A percentile compares a stretch with the other conserved stretches of the same genome.
Conservation (phyloP, 1,284 basidiomycete species). For the Lignosus rhinocerotis region DNA sequence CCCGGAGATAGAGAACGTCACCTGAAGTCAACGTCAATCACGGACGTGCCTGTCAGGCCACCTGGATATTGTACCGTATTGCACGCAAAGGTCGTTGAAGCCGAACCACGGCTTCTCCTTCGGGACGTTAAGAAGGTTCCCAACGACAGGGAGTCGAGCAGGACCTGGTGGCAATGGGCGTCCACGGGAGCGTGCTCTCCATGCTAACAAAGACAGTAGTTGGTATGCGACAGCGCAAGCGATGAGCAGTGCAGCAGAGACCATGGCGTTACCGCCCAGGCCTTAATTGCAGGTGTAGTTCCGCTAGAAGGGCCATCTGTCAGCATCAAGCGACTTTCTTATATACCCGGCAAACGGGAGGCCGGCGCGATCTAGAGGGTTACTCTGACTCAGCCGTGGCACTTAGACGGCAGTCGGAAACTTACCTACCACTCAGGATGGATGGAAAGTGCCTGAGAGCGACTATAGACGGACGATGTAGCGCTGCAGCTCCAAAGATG, state of each 20-base stretch:
- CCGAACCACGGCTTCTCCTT: constrained; percentile 14
- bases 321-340: too few species aligned
- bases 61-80: neutral
- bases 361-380: too few species aligned
- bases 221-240: neutral
- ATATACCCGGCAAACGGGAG: too few species aligned
- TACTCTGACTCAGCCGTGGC: too few species aligned
- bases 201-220: neutral
- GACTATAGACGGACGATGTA: too few species aligned
- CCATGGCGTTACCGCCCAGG: neutral
- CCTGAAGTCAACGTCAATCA: neutral
- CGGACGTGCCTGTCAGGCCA: neutral
- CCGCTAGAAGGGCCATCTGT: too few species aligned
- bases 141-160: constrained; percentile 16
- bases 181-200: neutral
- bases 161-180: constrained; percentile 18
- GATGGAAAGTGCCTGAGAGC: too few species aligned
- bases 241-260: neutral
- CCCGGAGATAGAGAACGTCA: constrained; percentile 5
- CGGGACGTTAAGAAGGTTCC: constrained; percentile 20
- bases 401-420: too few species aligned
- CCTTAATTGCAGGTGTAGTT: too few species aligned
- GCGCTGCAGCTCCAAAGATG: too few species aligned
- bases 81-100: neutral
- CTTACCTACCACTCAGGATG: too few species aligned